These are phyloP conservation scores for Globisporangium echinulatum DNA, from an alignment of 352 stramenopile genomes.

Conservation along the genomic window DNA sequence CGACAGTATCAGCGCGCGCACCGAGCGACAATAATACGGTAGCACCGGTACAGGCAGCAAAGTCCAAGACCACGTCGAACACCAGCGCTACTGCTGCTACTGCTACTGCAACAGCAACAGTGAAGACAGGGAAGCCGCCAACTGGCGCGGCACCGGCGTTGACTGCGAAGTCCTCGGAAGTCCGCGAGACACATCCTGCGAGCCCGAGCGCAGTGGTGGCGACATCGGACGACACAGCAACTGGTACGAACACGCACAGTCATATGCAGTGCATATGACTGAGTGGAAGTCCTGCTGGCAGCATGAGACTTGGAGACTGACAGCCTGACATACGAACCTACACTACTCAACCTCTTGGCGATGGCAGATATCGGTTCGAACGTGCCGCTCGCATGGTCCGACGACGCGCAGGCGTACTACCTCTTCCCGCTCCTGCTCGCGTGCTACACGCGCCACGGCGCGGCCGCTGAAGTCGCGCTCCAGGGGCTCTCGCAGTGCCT, in stretches of 20 bases:
- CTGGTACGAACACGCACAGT: neutral
- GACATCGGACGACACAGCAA: neutral
- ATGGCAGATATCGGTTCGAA: neutral
- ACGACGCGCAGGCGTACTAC: constrained; percentile 49
- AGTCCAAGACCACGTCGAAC: neutral
- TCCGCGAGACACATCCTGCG: constrained; percentile 5
- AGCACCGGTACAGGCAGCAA: neutral
- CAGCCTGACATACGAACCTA: neutral
- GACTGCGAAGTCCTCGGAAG: constrained; percentile 4
- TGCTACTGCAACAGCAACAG: neutral
- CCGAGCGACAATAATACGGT: neutral
- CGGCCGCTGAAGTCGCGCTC: constrained; percentile 42
- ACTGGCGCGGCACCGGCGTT: neutral
- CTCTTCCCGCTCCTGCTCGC: constrained; percentile 71
- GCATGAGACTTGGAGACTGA: neutral
- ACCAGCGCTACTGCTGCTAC: too few relatives aligned
- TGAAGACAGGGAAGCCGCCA: constrained; percentile 1
- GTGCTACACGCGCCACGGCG: constrained; percentile 71
- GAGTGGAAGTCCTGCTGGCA: neutral
- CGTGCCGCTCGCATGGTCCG: neutral
- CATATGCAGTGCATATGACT: neutral
- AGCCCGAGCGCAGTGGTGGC: neutral
- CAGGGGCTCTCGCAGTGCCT: constrained; percentile 48
- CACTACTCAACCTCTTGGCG: neutral
- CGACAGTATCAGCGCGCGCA: constrained; percentile 9